Evolutionary conservation across 192 early-diverging fungal species (phyloP).

Genomic region (Coemansia sp.): DNA sequence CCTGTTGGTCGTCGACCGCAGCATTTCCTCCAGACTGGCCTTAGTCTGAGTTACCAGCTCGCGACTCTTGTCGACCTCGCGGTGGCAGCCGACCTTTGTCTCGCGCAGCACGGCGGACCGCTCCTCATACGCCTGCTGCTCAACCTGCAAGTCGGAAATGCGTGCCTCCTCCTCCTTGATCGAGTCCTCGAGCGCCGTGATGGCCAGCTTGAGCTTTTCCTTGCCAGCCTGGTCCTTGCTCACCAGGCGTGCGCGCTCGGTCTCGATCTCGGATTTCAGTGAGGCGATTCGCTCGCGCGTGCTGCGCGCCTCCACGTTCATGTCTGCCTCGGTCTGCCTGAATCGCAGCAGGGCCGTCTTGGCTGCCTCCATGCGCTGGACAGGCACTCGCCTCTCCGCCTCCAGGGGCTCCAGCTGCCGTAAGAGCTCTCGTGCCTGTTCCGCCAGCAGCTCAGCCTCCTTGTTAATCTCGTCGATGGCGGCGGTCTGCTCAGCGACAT

Average conservation of each 20-base stretch:
- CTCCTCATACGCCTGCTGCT: conserved; percentile 33
- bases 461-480: conserved; percentile 47
- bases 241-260: conserved; percentile 38
- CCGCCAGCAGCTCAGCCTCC: conserved; percentile 46
- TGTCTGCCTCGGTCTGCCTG: conserved; percentile 53
- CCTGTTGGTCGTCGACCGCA: conserved; percentile 64
- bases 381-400: conserved; percentile 16
- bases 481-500: conserved; percentile 56
- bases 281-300: conserved; percentile 41
- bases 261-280: conserved; percentile 26
- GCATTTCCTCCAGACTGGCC: conserved; percentile 54
- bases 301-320: conserved; percentile 50
- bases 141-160: conserved; percentile 28
- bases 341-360: conserved; percentile 28
- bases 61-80: conserved; percentile 21
- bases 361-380: conserved; percentile 12
- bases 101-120: conserved; percentile 23
- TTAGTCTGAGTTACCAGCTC: conserved; percentile 18
- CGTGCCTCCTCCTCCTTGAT: conserved; percentile 34
- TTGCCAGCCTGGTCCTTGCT: conserved; percentile 37
- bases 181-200: conserved; percentile 24
- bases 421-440: conserved; percentile 17
- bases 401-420: conserved; percentile 30
- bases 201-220: conserved; percentile 14
- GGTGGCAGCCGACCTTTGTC: conserved; percentile 17